Percentiles rank a stretch among this genome's conserved stretches.
Conservation (phyloP, 257 asterid genomes). For the Knoxia roxburghii region DNA sequence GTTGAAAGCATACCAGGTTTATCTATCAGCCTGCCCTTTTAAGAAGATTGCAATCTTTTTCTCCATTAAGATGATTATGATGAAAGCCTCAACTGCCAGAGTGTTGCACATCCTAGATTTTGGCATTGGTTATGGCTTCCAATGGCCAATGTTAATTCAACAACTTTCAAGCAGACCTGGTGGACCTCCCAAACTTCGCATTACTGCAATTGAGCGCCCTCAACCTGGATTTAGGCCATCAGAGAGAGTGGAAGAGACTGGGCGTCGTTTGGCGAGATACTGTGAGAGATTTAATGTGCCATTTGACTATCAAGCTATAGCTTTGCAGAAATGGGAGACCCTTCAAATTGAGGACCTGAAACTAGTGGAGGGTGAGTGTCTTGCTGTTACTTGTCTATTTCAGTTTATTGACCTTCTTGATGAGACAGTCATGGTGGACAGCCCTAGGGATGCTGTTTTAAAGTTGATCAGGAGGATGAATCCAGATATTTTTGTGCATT, state of each 20-base stretch:
- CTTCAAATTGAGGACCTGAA: conserved; percentile 65
- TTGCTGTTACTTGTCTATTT: conserved; percentile 70
- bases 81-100: conserved; percentile 39
- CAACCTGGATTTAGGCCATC: conserved; percentile 85
- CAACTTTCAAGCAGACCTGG: conserved; percentile 46
- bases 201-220: conserved; percentile 76
- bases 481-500: conserved; percentile 59
- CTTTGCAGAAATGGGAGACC: conserved; percentile 67
- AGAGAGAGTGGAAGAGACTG: conserved; percentile 75
- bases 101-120: conserved; percentile 74
- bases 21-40: conserved; percentile 69
- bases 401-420: conserved; percentile 60
- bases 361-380: conserved; percentile 50
- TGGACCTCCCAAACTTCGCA: conserved; percentile 75
- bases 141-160: conserved; percentile 84
- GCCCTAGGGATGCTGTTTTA: conserved; percentile 73
- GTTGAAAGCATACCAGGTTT: conserved; percentile 76
- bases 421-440: conserved; percentile 57
- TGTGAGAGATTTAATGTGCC: conserved; percentile 76
- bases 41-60: conserved; percentile 55
- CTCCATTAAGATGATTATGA: conserved; percentile 53
- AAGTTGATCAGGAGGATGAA: conserved; percentile 55
- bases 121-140: conserved; percentile 80
- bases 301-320: conserved; percentile 70
- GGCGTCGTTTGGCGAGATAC: conserved; percentile 60